phyloP scores from a whole-genome alignment of 1,284 basidiomycete species.

The Cutaneotrichosporon sp. region DNA sequence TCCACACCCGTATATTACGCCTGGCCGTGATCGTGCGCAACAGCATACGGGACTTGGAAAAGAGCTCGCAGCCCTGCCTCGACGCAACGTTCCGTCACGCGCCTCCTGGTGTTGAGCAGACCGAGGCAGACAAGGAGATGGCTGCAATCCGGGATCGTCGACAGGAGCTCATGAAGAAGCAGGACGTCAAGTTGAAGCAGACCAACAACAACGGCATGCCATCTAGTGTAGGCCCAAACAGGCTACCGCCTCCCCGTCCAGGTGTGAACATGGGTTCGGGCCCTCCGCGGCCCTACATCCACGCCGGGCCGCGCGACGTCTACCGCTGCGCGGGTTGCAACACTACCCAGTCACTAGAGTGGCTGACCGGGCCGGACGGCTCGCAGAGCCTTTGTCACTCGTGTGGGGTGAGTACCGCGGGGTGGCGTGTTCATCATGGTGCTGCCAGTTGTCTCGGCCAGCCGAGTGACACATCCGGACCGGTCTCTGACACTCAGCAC shows the following conservation, averaged over 20 bases:
- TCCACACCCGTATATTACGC: slow-evolving; percentile 36
- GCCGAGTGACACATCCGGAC: background rate
- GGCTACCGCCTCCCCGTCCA: background rate
- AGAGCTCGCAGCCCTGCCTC: slow-evolving; percentile 30
- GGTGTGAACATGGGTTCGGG: background rate
- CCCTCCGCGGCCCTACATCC: background rate
- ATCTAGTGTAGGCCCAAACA: background rate
- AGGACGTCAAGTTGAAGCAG: slow-evolving; percentile 21
- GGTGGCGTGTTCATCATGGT: too few species aligned
- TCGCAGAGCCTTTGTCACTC: slow-evolving; percentile 38
- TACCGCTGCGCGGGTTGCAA: slow-evolving; percentile 39
- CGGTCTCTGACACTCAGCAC: slow-evolving; percentile 9
- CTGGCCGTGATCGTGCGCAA: slow-evolving; percentile 34
- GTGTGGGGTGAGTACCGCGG: slow-evolving; percentile 35
- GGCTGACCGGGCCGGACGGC: slow-evolving; percentile 41
- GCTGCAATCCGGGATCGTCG: slow-evolving; percentile 42
- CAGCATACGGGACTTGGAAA: slow-evolving; percentile 29
- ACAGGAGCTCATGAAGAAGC: slow-evolving; percentile 41
- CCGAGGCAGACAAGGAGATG: slow-evolving; percentile 47
- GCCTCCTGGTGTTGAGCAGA: slow-evolving; percentile 25
- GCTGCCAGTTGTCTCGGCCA: too few species aligned
- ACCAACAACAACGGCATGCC: background rate
- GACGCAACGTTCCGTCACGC: slow-evolving; percentile 22
- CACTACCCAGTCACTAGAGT: slow-evolving; percentile 24
- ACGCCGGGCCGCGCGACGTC: slow-evolving; percentile 9